These are phyloP conservation scores for Astragalus membranaceus DNA, from an alignment of 306 rosid genomes.

Conservation along the genomic window DNA sequence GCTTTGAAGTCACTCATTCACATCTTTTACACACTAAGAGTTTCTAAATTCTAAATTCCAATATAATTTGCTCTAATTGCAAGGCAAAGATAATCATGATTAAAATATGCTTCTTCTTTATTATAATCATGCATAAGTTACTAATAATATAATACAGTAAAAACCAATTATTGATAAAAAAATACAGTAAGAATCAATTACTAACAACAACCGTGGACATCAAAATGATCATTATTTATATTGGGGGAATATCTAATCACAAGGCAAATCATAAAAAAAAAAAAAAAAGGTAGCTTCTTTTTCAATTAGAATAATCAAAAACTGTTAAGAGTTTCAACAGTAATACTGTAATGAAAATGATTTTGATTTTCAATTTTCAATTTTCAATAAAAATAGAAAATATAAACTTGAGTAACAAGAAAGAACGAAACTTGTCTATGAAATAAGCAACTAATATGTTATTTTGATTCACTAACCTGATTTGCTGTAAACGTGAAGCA, in stretches of 20 bases:
- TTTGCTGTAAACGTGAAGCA: background rate
- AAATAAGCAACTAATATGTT: background rate
- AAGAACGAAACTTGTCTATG: background rate
- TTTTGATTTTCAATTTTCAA: background rate
- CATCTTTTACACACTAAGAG: conserved; percentile 23
- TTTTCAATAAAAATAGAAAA: background rate
- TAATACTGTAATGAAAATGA: background rate
- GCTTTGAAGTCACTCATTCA: conserved; percentile 67
- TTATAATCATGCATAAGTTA: conserved; percentile 18
- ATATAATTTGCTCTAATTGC: conserved; percentile 29
- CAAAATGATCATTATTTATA: background rate
- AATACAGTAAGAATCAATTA: too few relatives aligned
- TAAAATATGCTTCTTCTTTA: background rate
- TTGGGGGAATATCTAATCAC: background rate
- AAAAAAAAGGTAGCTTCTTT: background rate
- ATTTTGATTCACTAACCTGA: conserved; percentile 4
- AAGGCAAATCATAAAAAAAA: too few relatives aligned
- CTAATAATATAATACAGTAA: background rate
- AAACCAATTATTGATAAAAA: too few relatives aligned
- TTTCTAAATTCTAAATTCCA: background rate
- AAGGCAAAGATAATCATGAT: conserved; percentile 25
- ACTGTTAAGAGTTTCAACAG: background rate
- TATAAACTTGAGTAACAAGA: background rate
- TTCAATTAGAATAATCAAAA: background rate
- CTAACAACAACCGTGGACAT: conserved; percentile 24